phyloP scores from a whole-genome alignment of 768 basidiomycete genomes.

The Baorangia bicolor region DNA sequence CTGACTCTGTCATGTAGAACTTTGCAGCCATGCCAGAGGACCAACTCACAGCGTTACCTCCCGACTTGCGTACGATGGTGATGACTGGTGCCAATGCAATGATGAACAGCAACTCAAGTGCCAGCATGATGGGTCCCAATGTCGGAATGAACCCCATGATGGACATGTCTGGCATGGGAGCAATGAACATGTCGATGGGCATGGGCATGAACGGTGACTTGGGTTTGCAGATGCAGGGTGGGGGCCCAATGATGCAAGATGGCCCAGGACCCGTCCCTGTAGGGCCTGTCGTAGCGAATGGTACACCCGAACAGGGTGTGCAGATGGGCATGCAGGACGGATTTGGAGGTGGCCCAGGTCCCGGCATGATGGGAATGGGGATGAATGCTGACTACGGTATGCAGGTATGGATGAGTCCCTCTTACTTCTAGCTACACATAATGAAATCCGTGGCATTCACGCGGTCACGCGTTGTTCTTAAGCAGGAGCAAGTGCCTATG shows the following conservation, averaged over 20 bases:
- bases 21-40: conserved; percentile 83
- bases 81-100: conserved; percentile 79
- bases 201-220: conserved; percentile 70
- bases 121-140: conserved; percentile 53
- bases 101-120: conserved; percentile 61
- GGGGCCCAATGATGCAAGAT: conserved; percentile 57
- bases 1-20: conserved; percentile 46
- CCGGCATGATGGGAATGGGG: conserved; percentile 69
- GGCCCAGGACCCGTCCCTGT: conserved; percentile 36
- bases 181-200: conserved; percentile 49
- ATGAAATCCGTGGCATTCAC: conserved; percentile 36
- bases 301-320: conserved; percentile 39
- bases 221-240: conserved; percentile 50
- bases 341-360: conserved; percentile 42
- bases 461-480: conserved; percentile 24
- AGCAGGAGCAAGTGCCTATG: conserved; percentile 61
- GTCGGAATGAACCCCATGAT: conserved; percentile 69
- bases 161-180: conserved; percentile 71
- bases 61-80: conserved; percentile 83
- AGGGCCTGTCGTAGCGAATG: conserved; percentile 37
- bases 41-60: conserved; percentile 71
- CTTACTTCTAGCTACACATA: conserved; percentile 35
- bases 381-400: conserved; percentile 69
- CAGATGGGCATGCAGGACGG: conserved; percentile 43
- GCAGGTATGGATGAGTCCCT: conserved; percentile 55